These are phyloP conservation scores for Cinnamomum micranthum DNA, from an alignment of 164 flowering plant genomes.

Conservation along the genomic window DNA sequence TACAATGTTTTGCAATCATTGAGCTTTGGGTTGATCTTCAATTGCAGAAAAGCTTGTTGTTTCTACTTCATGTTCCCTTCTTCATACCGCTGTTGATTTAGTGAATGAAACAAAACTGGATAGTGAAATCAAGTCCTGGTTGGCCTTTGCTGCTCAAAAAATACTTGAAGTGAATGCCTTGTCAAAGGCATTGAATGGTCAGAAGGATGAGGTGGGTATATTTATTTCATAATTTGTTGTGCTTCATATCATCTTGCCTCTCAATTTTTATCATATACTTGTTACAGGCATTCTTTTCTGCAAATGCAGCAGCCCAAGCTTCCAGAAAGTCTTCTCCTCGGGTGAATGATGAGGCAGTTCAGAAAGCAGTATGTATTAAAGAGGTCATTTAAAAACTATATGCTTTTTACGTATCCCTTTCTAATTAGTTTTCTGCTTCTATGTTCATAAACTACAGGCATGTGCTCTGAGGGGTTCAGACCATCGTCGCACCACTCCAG, in stretches of 20 bases:
- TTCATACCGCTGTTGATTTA: slow-evolving; percentile 91
- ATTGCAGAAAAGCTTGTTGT: slow-evolving; percentile 76
- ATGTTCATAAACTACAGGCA: slow-evolving; percentile 40
- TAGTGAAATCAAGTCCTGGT: slow-evolving; percentile 82
- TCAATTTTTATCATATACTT: not conserved
- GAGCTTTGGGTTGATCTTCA: not conserved
- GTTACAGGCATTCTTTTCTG: not conserved
- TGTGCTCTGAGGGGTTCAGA: slow-evolving; percentile 79
- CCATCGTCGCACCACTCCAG: slow-evolving; percentile 81
- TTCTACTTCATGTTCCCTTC: slow-evolving; percentile 93
- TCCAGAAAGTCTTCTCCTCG: not conserved
- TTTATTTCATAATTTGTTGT: too few species aligned
- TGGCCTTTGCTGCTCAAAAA: slow-evolving; percentile 94
- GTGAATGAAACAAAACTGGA: slow-evolving; percentile 79
- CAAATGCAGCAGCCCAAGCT: not conserved
- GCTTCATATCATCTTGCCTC: not conserved
- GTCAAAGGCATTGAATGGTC: slow-evolving; percentile 78
- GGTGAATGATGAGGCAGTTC: slow-evolving; percentile 34
- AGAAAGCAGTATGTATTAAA: slow-evolving; percentile 50
- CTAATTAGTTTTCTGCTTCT: not conserved
- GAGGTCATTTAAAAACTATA: not conserved
- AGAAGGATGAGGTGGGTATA: slow-evolving; percentile 68
- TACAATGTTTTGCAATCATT: not conserved
- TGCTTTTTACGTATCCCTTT: not conserved
- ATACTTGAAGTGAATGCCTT: slow-evolving; percentile 91